Base-by-base conservation (phyloP, 1,284 basidiomycete species). In the Takashimella tepidaria region DNA sequence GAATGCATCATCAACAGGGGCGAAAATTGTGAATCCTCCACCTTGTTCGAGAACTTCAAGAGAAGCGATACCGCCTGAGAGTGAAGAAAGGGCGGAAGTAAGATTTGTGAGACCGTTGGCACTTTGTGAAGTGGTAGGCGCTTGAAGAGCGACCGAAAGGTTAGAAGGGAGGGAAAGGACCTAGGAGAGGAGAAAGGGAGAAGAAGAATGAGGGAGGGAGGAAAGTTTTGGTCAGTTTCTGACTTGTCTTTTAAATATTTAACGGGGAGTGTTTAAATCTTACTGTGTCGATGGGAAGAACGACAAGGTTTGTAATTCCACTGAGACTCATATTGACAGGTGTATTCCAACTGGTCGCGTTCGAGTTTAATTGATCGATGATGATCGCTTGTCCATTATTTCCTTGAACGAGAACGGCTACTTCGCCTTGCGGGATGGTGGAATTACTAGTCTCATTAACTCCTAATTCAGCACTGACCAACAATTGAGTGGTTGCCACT, bases 21-120 rank as follows among this genome's bases (percentile, higher is more conserved):
- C 72, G 44, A 74, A 74, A 44, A 74, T 64, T 8, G 72, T 74
- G 49, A 72, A 63, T 1, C 70, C 71, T 10, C 57, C 54, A 10
- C 41, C 20, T 5, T 66, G 63, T 8, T 8, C 10, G 3, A 68
- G 48, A 16, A 49, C 54, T 21, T 63, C 55, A 24, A 70, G 57
- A 4, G 53, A 45, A 10, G 55, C 41, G 2, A 58, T 52, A 24
- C 56, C 54, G 19, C 56, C 56, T 16, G 31, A 37, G 31, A 37
- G 31, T 2, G 46, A 10, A 16, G 59, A 52, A 41, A 70, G 50
- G 2, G 61, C 61, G 1, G 58, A 47, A 2, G 53, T 45, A 47
- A 71, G 55, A 10, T 62, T 60, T 21, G 51, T 54, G 23, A 71
- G 57, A 20, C 67, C 66, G 13, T 54, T 53, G 23, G 50, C 44